Percentiles rank a stretch among this genome's conserved stretches.
Evolutionary conservation across 1,284 basidiomycete genomes (phyloP).

Genomic region (Hemileia vastatrix): DNA sequence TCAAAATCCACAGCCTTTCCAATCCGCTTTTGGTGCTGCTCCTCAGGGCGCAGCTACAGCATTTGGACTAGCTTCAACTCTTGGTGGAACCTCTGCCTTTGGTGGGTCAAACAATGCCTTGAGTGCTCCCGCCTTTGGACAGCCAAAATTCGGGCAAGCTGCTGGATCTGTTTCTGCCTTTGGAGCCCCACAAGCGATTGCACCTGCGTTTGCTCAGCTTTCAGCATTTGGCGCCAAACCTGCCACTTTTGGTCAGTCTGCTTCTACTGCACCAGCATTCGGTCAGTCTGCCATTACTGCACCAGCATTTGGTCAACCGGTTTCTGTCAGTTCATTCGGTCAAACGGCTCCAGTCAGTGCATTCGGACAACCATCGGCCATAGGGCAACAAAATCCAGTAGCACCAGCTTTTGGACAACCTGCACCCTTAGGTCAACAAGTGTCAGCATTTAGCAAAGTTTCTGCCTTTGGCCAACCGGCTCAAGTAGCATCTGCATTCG

Average conservation of each 20-base stretch:
- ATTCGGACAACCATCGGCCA: constrained; percentile 15
- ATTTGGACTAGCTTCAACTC: background rate
- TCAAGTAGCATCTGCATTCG: background rate
- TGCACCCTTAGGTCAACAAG: background rate
- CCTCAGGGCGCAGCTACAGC: background rate
- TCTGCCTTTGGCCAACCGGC: constrained; percentile 19
- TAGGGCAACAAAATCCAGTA: background rate
- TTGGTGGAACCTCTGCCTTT: constrained; percentile 4
- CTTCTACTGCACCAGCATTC: constrained; percentile 5
- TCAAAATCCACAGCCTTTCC: background rate
- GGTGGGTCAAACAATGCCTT: background rate
- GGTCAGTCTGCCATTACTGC: constrained; percentile 5
- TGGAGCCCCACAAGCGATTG: background rate
- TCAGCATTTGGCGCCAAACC: background rate
- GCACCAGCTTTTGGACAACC: constrained; percentile 8
- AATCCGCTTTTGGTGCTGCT: background rate
- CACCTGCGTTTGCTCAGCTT: background rate
- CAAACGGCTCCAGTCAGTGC: constrained; percentile 2
- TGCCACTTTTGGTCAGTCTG: background rate
- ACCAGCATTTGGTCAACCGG: constrained; percentile 15
- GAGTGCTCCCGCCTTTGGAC: too few relatives aligned
- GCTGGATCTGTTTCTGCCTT: background rate
- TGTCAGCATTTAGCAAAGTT: background rate
- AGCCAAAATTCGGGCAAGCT: too few relatives aligned
- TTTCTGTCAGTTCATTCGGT: background rate